phyloP scores from a whole-genome alignment of 1,284 basidiomycete genomes.

The Cryptococcus sp. region DNA sequence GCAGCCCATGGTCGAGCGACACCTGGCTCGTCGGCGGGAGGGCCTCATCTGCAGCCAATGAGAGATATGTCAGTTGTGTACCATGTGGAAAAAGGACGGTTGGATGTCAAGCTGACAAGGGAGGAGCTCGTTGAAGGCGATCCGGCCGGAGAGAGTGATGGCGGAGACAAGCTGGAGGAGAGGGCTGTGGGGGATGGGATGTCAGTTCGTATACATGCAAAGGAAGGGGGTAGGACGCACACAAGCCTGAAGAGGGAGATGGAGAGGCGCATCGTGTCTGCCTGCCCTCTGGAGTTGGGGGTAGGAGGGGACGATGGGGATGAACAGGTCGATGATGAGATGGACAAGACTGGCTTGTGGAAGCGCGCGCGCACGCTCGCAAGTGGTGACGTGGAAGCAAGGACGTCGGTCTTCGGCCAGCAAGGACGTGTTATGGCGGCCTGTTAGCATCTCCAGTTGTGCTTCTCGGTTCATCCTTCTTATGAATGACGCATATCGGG shows the following conservation, averaged over 20 bases:
- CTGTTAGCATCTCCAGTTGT: neutral
- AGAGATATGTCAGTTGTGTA: neutral
- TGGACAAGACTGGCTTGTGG: neutral
- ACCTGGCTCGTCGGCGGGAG: slow-evolving; percentile 30
- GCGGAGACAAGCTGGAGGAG: slow-evolving; percentile 11
- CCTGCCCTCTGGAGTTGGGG: neutral
- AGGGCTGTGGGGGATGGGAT: neutral
- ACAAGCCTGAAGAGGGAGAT: neutral
- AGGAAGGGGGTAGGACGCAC: neutral
- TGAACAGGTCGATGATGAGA: neutral
- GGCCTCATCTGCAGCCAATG: neutral
- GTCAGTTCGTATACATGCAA: neutral
- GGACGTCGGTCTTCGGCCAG: neutral
- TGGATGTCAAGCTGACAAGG: slow-evolving; percentile 5
- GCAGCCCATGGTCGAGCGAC: slow-evolving; percentile 29
- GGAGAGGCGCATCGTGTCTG: neutral
- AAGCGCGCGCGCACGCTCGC: neutral
- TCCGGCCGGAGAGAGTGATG: slow-evolving; percentile 11
- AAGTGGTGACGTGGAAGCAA: neutral
- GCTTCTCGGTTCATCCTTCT: neutral
- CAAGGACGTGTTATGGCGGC: no score
- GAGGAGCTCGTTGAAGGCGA: slow-evolving; percentile 12
- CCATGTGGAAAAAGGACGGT: neutral
- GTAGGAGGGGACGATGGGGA: neutral
- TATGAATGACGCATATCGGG: neutral